phyloP scores from a whole-genome alignment of 2,329 filamentous ascomycete species.

The Diplodia seriata region DNA sequence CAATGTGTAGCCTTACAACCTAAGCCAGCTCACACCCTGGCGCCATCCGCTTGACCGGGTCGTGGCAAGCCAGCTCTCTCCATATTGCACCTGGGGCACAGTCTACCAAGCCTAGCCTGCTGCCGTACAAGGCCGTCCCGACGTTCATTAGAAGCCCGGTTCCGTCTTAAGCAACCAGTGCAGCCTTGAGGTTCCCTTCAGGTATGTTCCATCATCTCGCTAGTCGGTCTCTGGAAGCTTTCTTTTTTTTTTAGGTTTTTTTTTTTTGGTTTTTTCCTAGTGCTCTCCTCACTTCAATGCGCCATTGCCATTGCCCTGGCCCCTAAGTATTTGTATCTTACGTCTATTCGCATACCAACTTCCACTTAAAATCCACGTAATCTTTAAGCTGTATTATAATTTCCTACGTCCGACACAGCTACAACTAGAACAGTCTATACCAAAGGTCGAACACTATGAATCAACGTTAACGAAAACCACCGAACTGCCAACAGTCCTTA shows the following conservation, averaged over 20 bases:
- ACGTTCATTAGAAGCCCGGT: too few species aligned
- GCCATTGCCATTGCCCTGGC: too few species aligned
- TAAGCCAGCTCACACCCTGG: too few species aligned
- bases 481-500: not conserved
- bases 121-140: too few species aligned
- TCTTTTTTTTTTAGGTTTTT: not conserved
- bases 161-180: too few species aligned
- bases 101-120: too few species aligned
- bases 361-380: not conserved
- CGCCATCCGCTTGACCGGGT: too few species aligned
- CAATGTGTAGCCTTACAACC: not conserved
- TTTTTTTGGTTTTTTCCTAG: not conserved
- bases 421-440: not conserved
- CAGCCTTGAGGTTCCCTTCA: too few species aligned
- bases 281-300: not conserved
- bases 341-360: not conserved
- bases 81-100: too few species aligned
- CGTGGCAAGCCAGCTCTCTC: too few species aligned
- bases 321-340: too few species aligned
- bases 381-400: not conserved
- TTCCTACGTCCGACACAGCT: not conserved
- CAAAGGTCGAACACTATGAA: not conserved
- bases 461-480: not conserved
- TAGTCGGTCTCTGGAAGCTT: not conserved
- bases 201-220: not conserved